Evolutionary conservation across 768 basidiomycete species (phyloP).

Genomic region (Gelatoporia subvermispora): DNA sequence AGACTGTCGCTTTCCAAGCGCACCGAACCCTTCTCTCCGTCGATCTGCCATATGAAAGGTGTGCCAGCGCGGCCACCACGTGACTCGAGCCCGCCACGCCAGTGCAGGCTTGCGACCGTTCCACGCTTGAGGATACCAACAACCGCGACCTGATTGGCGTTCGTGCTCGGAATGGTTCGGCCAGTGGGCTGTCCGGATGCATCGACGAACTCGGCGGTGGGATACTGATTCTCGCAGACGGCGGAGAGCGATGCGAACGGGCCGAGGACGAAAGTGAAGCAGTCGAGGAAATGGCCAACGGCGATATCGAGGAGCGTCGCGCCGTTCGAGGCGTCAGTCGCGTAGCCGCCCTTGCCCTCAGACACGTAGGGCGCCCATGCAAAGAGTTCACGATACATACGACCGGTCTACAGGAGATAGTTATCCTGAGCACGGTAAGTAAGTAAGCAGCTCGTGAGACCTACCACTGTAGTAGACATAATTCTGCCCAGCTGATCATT

Average conservation of each 20-base stretch:
- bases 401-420: background rate
- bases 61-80: conserved; percentile 18
- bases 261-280: conserved; percentile 27
- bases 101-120: conserved; percentile 23
- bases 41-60: conserved; percentile 28
- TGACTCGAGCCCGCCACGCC: conserved; percentile 18
- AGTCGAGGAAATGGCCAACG: conserved; percentile 26
- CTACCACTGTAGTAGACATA: conserved; percentile 23
- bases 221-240: conserved; percentile 21
- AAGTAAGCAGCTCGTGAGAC: background rate
- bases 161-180: conserved; percentile 15
- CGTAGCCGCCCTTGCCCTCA: conserved; percentile 9
- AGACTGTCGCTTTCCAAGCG: conserved; percentile 17
- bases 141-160: conserved; percentile 26
- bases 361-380: conserved; percentile 4
- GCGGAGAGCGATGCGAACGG: conserved; percentile 27
- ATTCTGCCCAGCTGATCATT: conserved; percentile 29
- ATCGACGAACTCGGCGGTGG: conserved; percentile 22
- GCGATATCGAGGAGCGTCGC: conserved; percentile 22
- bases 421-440: background rate
- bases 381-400: background rate
- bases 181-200: conserved; percentile 21
- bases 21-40: conserved; percentile 30
- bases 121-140: conserved; percentile 27
- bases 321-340: conserved; percentile 13